These are phyloP conservation scores for Mycena sanguinolenta DNA, from an alignment of 768 basidiomycete species.

Conservation along the genomic window DNA sequence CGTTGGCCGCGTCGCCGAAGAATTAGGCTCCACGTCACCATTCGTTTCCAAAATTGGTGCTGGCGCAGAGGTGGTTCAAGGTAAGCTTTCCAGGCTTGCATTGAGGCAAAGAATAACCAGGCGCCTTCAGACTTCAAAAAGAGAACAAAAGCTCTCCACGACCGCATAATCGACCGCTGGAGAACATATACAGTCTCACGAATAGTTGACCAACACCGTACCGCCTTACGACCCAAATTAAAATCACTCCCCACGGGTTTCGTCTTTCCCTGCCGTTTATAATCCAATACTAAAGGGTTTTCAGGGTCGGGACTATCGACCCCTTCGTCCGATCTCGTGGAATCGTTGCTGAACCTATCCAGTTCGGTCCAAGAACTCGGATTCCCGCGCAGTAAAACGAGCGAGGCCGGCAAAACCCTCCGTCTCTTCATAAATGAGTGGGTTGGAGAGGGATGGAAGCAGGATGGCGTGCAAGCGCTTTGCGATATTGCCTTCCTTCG, in stretches of 20 bases:
- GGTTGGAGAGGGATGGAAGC: conserved; percentile 46
- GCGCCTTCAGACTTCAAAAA: conserved; percentile 62
- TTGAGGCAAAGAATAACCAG: conserved; percentile 8
- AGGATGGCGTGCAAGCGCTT: conserved; percentile 47
- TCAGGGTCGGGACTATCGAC: conserved; percentile 44
- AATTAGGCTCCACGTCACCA: conserved; percentile 57
- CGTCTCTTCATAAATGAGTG: conserved; percentile 54
- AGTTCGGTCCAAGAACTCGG: conserved; percentile 70
- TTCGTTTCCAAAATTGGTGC: conserved; percentile 63
- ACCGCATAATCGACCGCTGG: conserved; percentile 68
- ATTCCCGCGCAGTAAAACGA: conserved; percentile 50
- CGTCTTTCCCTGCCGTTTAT: conserved; percentile 11
- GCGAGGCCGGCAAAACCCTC: conserved; percentile 54
- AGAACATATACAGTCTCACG: conserved; percentile 55
- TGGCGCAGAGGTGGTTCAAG: conserved; percentile 47
- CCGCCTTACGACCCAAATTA: conserved; percentile 34
- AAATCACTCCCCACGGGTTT: conserved; percentile 44
- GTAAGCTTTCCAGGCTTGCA: conserved; percentile 44
- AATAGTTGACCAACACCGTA: conserved; percentile 47
- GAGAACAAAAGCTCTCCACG: conserved; percentile 55
- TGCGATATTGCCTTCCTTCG: conserved; percentile 66
- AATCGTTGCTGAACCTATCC: conserved; percentile 67
- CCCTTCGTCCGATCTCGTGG: conserved; percentile 68
- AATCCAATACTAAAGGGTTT: conserved; percentile 12
- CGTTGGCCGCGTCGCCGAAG: conserved; percentile 63